phyloP scores from a whole-genome alignment of 2,329 filamentous ascomycete species.

The Fusarium sp. region DNA sequence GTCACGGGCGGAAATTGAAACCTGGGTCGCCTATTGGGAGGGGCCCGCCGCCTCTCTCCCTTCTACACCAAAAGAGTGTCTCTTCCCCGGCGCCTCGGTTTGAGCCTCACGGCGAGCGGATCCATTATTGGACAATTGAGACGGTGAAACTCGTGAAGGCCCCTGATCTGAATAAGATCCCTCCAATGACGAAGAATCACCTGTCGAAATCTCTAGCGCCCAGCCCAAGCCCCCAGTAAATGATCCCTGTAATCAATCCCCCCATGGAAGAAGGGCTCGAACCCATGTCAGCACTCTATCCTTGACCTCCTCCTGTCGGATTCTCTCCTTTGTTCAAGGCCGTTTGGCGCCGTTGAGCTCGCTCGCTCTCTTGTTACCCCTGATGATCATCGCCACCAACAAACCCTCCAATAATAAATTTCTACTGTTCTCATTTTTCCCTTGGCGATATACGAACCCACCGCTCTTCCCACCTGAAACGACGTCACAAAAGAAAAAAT shows the following conservation, averaged over 20 bases:
- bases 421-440: not conserved
- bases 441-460: slow-evolving; percentile 4
- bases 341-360: slow-evolving; percentile 13
- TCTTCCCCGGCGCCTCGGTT: slow-evolving; percentile 20
- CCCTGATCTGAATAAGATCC: slow-evolving; percentile 11
- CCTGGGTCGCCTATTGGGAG: slow-evolving; percentile 1
- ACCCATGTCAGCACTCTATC: not conserved
- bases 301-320: not conserved
- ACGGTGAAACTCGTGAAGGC: slow-evolving; percentile 28
- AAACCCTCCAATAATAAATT: not conserved
- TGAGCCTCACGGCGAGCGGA: slow-evolving; percentile 32
- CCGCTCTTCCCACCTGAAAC: slow-evolving; percentile 33
- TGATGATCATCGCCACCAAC: slow-evolving; percentile 1
- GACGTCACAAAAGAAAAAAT: not conserved
- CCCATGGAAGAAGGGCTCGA: not conserved
- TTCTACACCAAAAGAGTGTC: not conserved
- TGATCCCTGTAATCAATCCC: not conserved
- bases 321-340: slow-evolving; percentile 10
- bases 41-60: not conserved
- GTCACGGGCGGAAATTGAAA: slow-evolving; percentile 28
- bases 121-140: slow-evolving; percentile 25
- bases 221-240: not conserved
- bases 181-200: slow-evolving; percentile 36
- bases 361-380: not conserved
- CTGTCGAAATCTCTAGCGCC: slow-evolving; percentile 28